Evolutionary conservation across 768 basidiomycete species (phyloP).

Genomic region (Cystoderma amianthinum): DNA sequence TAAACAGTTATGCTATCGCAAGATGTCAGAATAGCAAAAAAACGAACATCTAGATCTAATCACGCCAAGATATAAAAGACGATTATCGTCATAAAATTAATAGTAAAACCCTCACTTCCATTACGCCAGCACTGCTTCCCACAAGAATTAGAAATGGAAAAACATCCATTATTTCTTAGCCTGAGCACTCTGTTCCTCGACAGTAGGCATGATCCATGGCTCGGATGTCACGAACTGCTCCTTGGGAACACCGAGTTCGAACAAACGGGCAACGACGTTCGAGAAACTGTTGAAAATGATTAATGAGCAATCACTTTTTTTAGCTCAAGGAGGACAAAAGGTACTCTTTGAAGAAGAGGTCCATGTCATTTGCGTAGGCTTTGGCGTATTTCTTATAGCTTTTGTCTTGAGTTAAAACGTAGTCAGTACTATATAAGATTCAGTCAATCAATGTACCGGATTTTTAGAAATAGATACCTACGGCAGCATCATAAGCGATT

Average conservation of each 20-base stretch:
- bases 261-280: slow-evolving; percentile 63
- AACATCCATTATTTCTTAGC: too few relatives aligned
- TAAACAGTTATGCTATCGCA: too few relatives aligned
- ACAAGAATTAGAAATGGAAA: too few relatives aligned
- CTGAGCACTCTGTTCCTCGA: slow-evolving; percentile 38
- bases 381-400: slow-evolving; percentile 84
- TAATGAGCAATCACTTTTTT: too few relatives aligned
- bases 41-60: too few relatives aligned
- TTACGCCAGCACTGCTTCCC: too few relatives aligned
- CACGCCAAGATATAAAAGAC: too few relatives aligned
- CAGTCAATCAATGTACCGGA: too few relatives aligned
- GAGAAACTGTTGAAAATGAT: slow-evolving; percentile 72
- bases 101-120: too few relatives aligned
- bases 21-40: too few relatives aligned
- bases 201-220: slow-evolving; percentile 66
- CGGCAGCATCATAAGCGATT: slow-evolving; percentile 93
- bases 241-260: slow-evolving; percentile 90
- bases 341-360: slow-evolving; percentile 92
- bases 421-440: slow-evolving; percentile 61
- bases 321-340: too few relatives aligned
- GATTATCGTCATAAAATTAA: too few relatives aligned
- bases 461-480: slow-evolving; percentile 35
- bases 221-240: slow-evolving; percentile 69
- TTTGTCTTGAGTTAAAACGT: slow-evolving; percentile 86
- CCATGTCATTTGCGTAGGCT: slow-evolving; percentile 79